These are phyloP conservation scores for Malbranchea cinnamomea DNA, from an alignment of 2,329 filamentous ascomycete species.

Conservation along the genomic window DNA sequence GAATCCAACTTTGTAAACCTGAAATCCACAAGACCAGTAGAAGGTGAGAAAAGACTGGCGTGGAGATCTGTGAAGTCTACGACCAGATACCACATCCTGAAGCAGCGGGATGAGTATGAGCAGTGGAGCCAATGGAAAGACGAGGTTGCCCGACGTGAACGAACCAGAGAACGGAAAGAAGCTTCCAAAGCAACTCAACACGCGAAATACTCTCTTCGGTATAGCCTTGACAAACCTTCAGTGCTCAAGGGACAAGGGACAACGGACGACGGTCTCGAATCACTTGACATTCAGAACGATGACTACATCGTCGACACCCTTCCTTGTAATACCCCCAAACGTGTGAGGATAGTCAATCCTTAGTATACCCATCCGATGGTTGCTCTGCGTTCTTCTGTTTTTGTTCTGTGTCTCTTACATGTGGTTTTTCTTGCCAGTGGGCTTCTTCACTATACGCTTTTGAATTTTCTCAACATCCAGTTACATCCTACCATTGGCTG, in stretches of 20 bases:
- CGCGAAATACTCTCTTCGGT: no score
- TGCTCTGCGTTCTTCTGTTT: background rate
- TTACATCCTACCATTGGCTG: no score
- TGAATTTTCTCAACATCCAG: no score
- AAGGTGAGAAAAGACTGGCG: slow-evolving; percentile 16
- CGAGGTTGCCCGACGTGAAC: slow-evolving; percentile 24
- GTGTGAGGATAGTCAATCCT: slow-evolving; percentile 7
- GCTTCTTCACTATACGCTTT: background rate
- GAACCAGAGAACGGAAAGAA: slow-evolving; percentile 24
- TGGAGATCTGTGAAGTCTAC: slow-evolving; percentile 31
- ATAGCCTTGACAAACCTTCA: slow-evolving; percentile 13
- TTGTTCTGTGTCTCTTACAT: background rate
- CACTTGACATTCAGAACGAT: slow-evolving; percentile 23
- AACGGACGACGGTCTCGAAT: slow-evolving; percentile 28
- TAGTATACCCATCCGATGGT: slow-evolving; percentile 1
- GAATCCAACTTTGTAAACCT: slow-evolving; percentile 26
- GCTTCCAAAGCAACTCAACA: slow-evolving; percentile 5
- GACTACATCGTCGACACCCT: slow-evolving; percentile 7
- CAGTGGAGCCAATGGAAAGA: slow-evolving; percentile 31
- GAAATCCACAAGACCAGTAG: slow-evolving; percentile 18
- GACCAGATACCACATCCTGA: slow-evolving; percentile 28
- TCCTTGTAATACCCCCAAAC: slow-evolving; percentile 3
- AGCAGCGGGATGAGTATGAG: slow-evolving; percentile 31
- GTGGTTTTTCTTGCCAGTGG: background rate
- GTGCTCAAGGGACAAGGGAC: slow-evolving; percentile 20